A percentile compares a stretch with the other conserved stretches of the same genome.
Conservation (phyloP, 2,329 filamentous ascomycete genomes). For the Fusarium anguioides region DNA sequence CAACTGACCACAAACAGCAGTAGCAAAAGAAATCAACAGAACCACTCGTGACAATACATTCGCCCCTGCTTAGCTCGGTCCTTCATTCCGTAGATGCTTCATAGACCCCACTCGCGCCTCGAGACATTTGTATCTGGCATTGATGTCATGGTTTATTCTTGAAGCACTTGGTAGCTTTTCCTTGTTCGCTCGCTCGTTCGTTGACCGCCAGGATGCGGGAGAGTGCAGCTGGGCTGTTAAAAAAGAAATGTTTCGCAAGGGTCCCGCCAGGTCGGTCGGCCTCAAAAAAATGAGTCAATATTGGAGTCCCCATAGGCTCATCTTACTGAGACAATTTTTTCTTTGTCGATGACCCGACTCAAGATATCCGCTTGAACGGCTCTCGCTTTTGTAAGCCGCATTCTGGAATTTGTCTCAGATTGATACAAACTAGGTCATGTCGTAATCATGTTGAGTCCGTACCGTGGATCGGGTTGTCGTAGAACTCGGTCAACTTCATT, state of each 20-base stretch:
- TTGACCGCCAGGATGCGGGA: constrained; percentile 35
- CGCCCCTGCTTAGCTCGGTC: background rate
- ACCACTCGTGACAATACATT: constrained; percentile 6
- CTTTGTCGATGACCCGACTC: constrained; percentile 19
- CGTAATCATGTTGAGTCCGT: constrained; percentile 64
- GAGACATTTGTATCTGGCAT: constrained; percentile 2
- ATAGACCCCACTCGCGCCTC: background rate
- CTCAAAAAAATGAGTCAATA: constrained; percentile 27
- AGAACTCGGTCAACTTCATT: constrained; percentile 62
- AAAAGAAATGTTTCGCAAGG: constrained; percentile 39
- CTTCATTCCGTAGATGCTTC: constrained; percentile 4
- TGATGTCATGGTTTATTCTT: constrained; percentile 26
- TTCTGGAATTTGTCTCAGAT: constrained; percentile 16
- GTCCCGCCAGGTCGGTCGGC: constrained; percentile 34
- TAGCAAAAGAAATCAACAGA: constrained; percentile 9
- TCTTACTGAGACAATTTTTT: constrained; percentile 15
- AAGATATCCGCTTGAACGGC: constrained; percentile 7
- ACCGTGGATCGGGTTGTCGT: constrained; percentile 65
- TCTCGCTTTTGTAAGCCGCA: constrained; percentile 2
- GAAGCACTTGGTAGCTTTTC: constrained; percentile 29
- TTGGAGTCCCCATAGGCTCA: constrained; percentile 19
- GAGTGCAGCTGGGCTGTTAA: constrained; percentile 30
- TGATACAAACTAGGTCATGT: constrained; percentile 42
- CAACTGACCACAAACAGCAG: constrained; percentile 6
- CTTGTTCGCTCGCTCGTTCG: constrained; percentile 17